Evolutionary conservation across 2,329 filamentous ascomycete species (phyloP), one percentile per base, ranked within the genome.

Genomic region (Ascosphaera apis): DNA sequence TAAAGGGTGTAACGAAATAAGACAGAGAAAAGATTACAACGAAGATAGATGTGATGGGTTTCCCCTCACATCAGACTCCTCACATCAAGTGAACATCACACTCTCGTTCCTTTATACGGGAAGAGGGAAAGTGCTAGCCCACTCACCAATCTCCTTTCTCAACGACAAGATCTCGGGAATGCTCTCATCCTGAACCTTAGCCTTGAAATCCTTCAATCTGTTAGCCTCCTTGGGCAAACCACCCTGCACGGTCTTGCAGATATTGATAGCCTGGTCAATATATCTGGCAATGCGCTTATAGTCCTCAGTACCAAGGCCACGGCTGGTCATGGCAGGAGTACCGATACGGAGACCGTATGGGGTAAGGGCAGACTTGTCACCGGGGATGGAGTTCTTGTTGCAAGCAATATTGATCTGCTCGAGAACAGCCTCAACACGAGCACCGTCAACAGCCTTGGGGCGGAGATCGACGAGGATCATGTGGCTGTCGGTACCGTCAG

Each of bases 181-280:
- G 52, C 76, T 69, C 44, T 82, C 84, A 46, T 67, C 63, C 39
- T 78, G 71, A 42, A 92, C 81, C 70, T 82, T 86, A 55, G 72
- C 74, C 69, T 86, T 91, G 77, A 98, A 95, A 67, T 98, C 88
- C 75, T 95, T 95, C 58, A 91, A 80, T 74, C 91, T 93, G 74
- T 95, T 98, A 52, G 81, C 82, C 60, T 88, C 79, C 73, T 93
- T 93, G 57, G 88, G 86, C 16, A 95, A 71, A 44, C 67, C 63
- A 40, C 55, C 66, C 66, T 95, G 88, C 48, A 91, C 67, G 53
- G 84, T 74, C 69, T 83, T 82, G 69, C 76, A 80, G 53, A 95
- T 69, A 65, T 80, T 80, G 67, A 95, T 79, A 57, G 73, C 69
- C 52, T 75, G 67, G 57, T 91, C 81, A 48, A 95, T 92, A 67